Conservation (phyloP, 2,329 filamentous ascomycete genomes). For the Aspergillus hiratsukae region DNA sequence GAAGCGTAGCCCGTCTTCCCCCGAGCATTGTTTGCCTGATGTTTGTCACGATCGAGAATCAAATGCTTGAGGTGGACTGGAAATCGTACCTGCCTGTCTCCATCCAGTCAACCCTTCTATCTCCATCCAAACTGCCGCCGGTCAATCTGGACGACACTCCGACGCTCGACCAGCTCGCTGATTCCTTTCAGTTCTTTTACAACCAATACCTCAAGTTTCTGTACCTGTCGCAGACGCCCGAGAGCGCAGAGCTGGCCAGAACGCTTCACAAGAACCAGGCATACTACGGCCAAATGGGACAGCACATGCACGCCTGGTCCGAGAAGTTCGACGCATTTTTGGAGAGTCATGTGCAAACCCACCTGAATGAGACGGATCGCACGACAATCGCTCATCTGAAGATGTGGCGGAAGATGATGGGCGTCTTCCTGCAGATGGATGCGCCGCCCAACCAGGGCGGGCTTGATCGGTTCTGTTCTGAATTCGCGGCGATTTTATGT, state of each 20-base stretch:
- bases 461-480: slow-evolving; percentile 9
- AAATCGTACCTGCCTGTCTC: slow-evolving; percentile 3
- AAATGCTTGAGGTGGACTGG: slow-evolving; percentile 16
- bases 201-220: slow-evolving; percentile 9
- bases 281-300: slow-evolving; percentile 5
- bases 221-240: slow-evolving; percentile 2
- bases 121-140: not conserved
- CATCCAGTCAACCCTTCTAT: slow-evolving; percentile 3
- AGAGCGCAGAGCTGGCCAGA: not conserved
- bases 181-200: slow-evolving; percentile 13
- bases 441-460: slow-evolving; percentile 6
- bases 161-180: slow-evolving; percentile 8
- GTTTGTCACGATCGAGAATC: slow-evolving; percentile 15
- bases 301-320: slow-evolving; percentile 9
- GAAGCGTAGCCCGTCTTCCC: slow-evolving; percentile 7
- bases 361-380: not conserved
- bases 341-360: not conserved
- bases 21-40: slow-evolving; percentile 8
- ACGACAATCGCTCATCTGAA: slow-evolving; percentile 3
- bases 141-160: not conserved
- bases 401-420: slow-evolving; percentile 11
- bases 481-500: slow-evolving; percentile 5
- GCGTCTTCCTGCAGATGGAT: slow-evolving; percentile 8
- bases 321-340: slow-evolving; percentile 12
- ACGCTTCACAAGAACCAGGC: slow-evolving; percentile 1